Base-by-base conservation (phyloP, 1,284 basidiomycete genomes). In the Rhodotorula sp. region DNA sequence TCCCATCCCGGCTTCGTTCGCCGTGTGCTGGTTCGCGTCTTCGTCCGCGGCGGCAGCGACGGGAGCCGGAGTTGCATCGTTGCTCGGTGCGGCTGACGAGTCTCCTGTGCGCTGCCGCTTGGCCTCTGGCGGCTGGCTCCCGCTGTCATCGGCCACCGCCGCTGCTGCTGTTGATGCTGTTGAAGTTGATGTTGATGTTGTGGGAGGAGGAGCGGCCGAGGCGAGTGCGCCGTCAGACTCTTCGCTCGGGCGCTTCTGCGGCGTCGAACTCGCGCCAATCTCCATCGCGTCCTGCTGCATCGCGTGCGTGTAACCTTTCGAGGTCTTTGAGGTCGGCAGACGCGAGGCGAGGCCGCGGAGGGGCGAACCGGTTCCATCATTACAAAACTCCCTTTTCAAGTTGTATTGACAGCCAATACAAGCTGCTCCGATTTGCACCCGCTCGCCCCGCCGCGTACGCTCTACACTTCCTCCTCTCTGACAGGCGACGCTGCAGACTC, bases 11-110 rank as follows among this genome's bases (percentile, higher is more conserved):
- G 66, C 66, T 23, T 68, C 63, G 10, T 58, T 38, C 16, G 61
- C 57, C 31, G 70, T 66, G 3, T 38, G 56, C 56, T 68, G 66
- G 16, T 58, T 61, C 15, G 63, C 60, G 28, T 71, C 64, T 6
- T 63, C 64, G 61, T 70, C 64, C 26, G 38, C 61, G 12, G 48
- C 62, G 3, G 5, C 60, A 3, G 34, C 26, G n/a, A 15, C 12
- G 28, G 54, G 54, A 0, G 28, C 54, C 12, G 54, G 54, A 18
- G 54, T 55, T 12, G 28, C 54, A 16, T 31, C 56, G 21, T 61
- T 26, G 18, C 60, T 61, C 26, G 54, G 58, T 8, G 28, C 54
- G 15, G 54, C 54, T 26, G 12, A 18, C 28, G 54, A 55, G 14
- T 55, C 26, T 26, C 28, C 54, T 5, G 54, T 55, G 15, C 54